These are phyloP conservation scores for Tulasnella sp. DNA, from an alignment of 768 basidiomycete genomes.

Conservation along the genomic window DNA sequence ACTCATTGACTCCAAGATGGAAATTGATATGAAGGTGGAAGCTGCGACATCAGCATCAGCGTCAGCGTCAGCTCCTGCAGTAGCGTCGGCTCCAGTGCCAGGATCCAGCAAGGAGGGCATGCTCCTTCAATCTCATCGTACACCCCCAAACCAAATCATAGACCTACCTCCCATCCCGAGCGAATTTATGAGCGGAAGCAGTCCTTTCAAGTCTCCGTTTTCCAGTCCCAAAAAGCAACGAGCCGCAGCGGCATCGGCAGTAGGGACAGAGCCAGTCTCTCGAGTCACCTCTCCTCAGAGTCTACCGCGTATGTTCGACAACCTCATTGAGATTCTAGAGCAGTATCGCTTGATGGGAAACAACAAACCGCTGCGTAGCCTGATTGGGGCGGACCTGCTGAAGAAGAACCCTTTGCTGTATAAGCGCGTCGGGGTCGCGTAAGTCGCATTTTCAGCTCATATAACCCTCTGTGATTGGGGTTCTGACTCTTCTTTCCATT, in stretches of 20 bases:
- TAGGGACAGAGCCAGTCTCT: background rate
- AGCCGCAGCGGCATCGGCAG: background rate
- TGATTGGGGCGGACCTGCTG: background rate
- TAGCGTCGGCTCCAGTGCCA: background rate
- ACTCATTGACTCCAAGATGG: too few species aligned
- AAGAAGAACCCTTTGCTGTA: conserved; percentile 8
- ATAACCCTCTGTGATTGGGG: background rate
- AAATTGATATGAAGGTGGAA: too few species aligned
- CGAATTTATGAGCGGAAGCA: background rate
- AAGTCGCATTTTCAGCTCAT: background rate
- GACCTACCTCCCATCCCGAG: background rate
- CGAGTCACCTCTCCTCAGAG: background rate
- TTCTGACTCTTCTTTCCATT: background rate
- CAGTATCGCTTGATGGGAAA: conserved; percentile 4
- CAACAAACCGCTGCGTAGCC: background rate
- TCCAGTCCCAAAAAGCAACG: background rate
- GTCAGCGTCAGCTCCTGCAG: background rate
- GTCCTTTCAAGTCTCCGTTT: background rate
- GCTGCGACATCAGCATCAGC: background rate
- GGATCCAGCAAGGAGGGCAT: too few species aligned
- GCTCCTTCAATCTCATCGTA: too few species aligned
- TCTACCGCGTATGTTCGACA: conserved; percentile 1
- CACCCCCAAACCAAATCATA: background rate
- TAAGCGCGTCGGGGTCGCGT: conserved; percentile 3
- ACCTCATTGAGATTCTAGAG: conserved; percentile 11